phyloP scores from a whole-genome alignment of 495 filamentous ascomycete genomes.

The Xylaria bambusicola region DNA sequence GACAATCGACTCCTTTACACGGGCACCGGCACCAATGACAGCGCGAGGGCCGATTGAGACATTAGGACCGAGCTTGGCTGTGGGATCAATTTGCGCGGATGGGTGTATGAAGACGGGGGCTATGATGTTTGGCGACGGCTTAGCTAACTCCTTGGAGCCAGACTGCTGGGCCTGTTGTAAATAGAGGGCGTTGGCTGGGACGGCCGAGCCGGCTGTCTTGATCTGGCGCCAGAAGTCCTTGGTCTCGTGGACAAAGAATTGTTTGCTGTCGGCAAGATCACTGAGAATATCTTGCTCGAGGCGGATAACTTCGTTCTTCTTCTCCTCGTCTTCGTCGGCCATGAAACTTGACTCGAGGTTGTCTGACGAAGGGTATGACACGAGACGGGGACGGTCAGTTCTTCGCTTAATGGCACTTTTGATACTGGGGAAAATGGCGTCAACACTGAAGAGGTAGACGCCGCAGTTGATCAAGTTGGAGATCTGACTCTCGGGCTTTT shows the following conservation, averaged over 20 bases:
- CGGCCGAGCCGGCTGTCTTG: conserved; percentile 97
- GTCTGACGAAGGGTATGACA: conserved; percentile 93
- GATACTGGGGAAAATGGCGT: conserved; percentile 95
- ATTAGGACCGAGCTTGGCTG: conserved; percentile 95
- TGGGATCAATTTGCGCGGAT: conserved; percentile 87
- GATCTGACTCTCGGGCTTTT: conserved; percentile 98
- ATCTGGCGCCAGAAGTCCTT: conserved; percentile 99
- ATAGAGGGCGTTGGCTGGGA: conserved; percentile 97
- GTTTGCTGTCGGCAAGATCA: conserved; percentile 94
- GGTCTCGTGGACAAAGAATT: conserved; percentile 98
- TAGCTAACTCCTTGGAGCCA: conserved; percentile 76
- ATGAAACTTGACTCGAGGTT: conserved; percentile 83
- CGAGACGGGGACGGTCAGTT: conserved; percentile 82
- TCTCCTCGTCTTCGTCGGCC: conserved; percentile 70
- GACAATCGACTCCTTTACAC: conserved; percentile 95
- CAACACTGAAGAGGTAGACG: conserved; percentile 94
- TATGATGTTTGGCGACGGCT: conserved; percentile 86
- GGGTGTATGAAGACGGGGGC: conserved; percentile 97
- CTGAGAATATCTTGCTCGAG: conserved; percentile 97
- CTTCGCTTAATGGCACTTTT: conserved; percentile 94
- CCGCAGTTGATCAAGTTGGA: conserved; percentile 99
- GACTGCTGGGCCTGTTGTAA: conserved; percentile 91
- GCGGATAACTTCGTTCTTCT: conserved; percentile 85
- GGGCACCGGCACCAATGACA: conserved; percentile 80
- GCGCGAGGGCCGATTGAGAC: conserved; percentile 91